Evolutionary conservation across 306 rosid species (phyloP).

Genomic region (Begonia loranthoides): DNA sequence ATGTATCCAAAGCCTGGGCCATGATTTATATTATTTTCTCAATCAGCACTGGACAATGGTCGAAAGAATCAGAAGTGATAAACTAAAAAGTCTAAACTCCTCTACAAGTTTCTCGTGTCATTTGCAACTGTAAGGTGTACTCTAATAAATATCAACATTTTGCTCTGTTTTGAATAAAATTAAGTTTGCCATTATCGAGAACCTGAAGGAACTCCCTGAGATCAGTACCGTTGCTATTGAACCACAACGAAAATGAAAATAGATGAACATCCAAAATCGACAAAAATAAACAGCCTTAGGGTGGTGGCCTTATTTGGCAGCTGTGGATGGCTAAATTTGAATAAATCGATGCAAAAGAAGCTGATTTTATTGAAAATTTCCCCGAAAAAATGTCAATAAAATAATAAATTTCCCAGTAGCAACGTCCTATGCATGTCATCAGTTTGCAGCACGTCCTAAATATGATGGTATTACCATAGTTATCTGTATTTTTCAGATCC

Average conservation of each 20-base stretch:
- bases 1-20: conserved; percentile 78
- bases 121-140: background rate
- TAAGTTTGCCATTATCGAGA: background rate
- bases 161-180: background rate
- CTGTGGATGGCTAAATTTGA: too few relatives aligned
- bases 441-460: background rate
- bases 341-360: too few relatives aligned
- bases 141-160: background rate
- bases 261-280: background rate
- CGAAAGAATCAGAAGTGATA: background rate
- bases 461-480: background rate
- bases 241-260: too few relatives aligned
- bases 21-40: conserved; percentile 3
- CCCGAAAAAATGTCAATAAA: too few relatives aligned
- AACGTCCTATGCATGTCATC: background rate
- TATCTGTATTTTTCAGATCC: background rate
- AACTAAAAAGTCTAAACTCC: background rate
- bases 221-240: too few relatives aligned
- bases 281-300: too few relatives aligned
- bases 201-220: background rate
- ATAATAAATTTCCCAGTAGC: background rate
- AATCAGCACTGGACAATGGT: background rate
- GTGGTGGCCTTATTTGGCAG: too few relatives aligned
- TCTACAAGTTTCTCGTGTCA: conserved; percentile 1
- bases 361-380: too few relatives aligned